Evolutionary conservation across 257 asterid genomes (phyloP).

Genomic region (Solanum bulbocastanum): DNA sequence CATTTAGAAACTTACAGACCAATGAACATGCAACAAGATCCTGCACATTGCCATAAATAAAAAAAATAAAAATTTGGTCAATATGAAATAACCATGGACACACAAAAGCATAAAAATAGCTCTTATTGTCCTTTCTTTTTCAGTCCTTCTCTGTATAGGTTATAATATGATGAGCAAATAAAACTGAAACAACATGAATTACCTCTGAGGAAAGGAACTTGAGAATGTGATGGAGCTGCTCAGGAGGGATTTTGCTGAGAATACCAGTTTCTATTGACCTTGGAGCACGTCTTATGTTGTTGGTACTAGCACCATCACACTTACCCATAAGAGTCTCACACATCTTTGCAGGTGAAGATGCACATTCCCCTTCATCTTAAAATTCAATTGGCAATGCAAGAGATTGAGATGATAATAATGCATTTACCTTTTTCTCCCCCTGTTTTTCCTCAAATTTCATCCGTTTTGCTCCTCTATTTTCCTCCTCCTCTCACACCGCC

Average conservation of each 20-base stretch:
- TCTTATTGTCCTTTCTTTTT: not conserved
- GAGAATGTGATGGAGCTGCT: constrained; percentile 56
- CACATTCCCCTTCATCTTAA: not conserved
- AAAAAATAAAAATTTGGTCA: not conserved
- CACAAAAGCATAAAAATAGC: not conserved
- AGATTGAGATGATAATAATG: constrained; percentile 16
- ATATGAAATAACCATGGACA: not conserved
- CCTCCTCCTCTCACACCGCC: constrained; percentile 12
- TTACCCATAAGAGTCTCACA: constrained; percentile 3
- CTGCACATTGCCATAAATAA: constrained; percentile 18
- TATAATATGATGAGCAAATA: not conserved
- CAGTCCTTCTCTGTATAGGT: not conserved
- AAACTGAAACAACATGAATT: not conserved
- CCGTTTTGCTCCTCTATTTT: constrained; percentile 35
- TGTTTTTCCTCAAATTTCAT: constrained; percentile 31
- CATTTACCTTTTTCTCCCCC: constrained; percentile 10
- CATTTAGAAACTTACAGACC: constrained; percentile 63
- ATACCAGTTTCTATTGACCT: constrained; percentile 45
- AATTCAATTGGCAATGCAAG: not conserved
- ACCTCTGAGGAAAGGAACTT: constrained; percentile 86
- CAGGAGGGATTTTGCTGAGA: constrained; percentile 57
- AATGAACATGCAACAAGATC: constrained; percentile 69
- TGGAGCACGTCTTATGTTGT: constrained; percentile 11
- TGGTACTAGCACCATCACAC: constrained; percentile 10
- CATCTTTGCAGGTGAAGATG: constrained; percentile 17